Conservation (phyloP, 148 eudicot species). For the Rhododendron ferrugineum region DNA sequence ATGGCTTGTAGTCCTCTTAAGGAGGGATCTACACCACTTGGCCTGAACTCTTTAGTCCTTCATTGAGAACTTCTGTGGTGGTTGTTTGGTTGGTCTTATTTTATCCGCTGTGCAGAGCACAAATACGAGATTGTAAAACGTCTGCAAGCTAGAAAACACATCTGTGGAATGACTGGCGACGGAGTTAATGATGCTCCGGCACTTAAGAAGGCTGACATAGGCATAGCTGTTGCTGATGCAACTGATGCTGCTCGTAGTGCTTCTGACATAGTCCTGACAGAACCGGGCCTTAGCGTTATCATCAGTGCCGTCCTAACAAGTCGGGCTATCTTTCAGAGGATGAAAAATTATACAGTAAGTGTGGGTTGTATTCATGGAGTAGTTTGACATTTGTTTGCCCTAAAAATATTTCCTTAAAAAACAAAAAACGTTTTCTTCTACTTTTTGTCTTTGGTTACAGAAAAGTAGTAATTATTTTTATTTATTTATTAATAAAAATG, state of each 20-base stretch:
- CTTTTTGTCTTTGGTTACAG: background rate
- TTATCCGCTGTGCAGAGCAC: conserved; percentile 35
- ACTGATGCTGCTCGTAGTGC: conserved; percentile 74
- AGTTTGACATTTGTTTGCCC: background rate
- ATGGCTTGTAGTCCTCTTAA: background rate
- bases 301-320: conserved; percentile 75
- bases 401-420: background rate
- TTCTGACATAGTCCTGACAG: conserved; percentile 74
- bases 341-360: conserved; percentile 76
- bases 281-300: conserved; percentile 74
- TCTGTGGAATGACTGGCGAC: conserved; percentile 88
- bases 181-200: conserved; percentile 93
- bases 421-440: background rate
- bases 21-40: background rate
- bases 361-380: background rate
- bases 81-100: background rate
- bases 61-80: background rate
- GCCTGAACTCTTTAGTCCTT: background rate
- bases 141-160: conserved; percentile 66
- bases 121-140: conserved; percentile 76
- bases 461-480: background rate
- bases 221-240: conserved; percentile 72
- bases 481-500: background rate
- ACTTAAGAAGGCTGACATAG: conserved; percentile 71
- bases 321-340: conserved; percentile 73